Percentiles rank a stretch among this genome's conserved stretches.
Conservation (phyloP, 2,329 filamentous ascomycete genomes). For the Ascomycota sp. region DNA sequence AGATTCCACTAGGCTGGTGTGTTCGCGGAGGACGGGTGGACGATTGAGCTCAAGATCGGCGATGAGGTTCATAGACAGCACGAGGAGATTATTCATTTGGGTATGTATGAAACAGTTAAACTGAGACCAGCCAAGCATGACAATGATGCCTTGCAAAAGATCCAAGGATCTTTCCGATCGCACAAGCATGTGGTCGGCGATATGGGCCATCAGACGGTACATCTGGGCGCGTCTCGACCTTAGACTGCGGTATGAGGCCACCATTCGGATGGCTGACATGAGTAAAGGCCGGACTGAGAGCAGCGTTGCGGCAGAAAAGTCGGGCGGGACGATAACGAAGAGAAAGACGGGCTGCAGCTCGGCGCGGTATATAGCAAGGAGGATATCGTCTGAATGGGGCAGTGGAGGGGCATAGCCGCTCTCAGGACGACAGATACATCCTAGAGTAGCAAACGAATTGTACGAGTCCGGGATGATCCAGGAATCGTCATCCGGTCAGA, state of each 20-base stretch:
- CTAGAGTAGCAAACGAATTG: constrained; percentile 23
- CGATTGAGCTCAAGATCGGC: constrained; percentile 25
- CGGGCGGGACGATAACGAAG: constrained; percentile 22
- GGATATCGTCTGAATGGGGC: constrained; percentile 23
- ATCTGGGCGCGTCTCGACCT: constrained; percentile 28
- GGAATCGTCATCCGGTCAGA: constrained; percentile 3
- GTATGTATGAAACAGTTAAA: constrained; percentile 32
- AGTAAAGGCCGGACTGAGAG: constrained; percentile 22
- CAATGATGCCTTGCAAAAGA: constrained; percentile 25
- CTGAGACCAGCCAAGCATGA: constrained; percentile 30
- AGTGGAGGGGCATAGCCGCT: constrained; percentile 17
- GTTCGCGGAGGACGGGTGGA: constrained; percentile 19
- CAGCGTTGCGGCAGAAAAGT: constrained; percentile 15
- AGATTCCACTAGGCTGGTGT: constrained; percentile 20
- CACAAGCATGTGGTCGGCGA: constrained; percentile 28
- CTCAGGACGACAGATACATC: constrained; percentile 25
- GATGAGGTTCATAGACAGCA: constrained; percentile 24
- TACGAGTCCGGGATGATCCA: constrained; percentile 20
- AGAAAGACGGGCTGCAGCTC: constrained; percentile 23
- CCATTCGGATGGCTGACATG: constrained; percentile 27
- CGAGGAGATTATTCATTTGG: constrained; percentile 29
- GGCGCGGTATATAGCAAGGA: constrained; percentile 22
- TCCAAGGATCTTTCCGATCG: constrained; percentile 28
- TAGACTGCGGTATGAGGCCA: constrained; percentile 24
- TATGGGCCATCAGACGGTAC: constrained; percentile 22